Base-by-base conservation (phyloP, 306 rosid genomes). In the Casuarina cunninghamiana region DNA sequence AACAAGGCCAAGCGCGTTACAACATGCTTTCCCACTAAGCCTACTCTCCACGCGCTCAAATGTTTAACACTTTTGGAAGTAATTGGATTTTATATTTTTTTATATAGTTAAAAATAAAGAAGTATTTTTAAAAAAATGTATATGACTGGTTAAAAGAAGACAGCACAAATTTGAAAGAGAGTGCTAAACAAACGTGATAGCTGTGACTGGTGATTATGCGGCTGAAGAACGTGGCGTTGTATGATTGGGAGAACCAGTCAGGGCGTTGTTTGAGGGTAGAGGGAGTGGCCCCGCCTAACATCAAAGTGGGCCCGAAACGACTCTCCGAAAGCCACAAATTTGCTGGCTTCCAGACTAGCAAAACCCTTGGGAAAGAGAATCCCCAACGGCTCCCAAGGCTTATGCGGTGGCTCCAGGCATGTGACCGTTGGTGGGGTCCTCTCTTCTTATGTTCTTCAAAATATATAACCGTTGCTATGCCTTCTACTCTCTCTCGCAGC, bases 391-490 rank as follows among this genome's bases (percentile, higher is more conserved):
- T 83, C 67, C 69, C 39, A 35, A 9, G 0, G 21, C 78, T 19
- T 69, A 10, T 78, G 80, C 82, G 87, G 83, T 86, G 89, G 87
- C 58, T 49, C 38, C 87, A 83, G 84, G 69, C 73, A 83, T 16
- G 76, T 81, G 77, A 72, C 87, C 90, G 90, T 86, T 86, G 73
- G 75, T 62, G 82, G 85, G 82, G n/a, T 35, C 76, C 82, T n/a
- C 32, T 17, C 6, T 10, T 46, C 17, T 32, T 15, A 13, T 35
- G 21, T 4, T 48, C 45, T 19, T 32, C 35, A 77, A 72, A 53
- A 69, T 79, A 82, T 80, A 82, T 79, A 86, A 74, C 82, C 83
- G 80, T 80, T 77, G 5, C 75, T 3, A 4, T 17, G 49, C 53
- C 21, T 35, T 6, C 44, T 2, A 0, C 1, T 45, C 11, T 49